Base-by-base conservation (phyloP, 2,329 filamentous ascomycete genomes). In the Alternaria viburni region DNA sequence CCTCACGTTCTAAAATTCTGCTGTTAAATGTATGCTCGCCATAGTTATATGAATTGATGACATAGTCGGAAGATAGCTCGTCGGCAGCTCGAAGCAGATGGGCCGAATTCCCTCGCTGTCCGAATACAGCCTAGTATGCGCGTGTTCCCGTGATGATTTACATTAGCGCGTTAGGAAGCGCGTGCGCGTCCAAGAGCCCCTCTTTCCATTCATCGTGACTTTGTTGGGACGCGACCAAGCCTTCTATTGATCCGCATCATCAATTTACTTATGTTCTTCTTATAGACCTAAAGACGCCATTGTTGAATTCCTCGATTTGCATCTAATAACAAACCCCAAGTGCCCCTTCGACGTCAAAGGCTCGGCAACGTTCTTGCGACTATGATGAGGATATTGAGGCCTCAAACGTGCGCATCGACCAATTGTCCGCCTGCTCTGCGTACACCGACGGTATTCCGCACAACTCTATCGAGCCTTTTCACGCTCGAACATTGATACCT, bases 71-170 rank as follows among this genome's bases (percentile, higher is more conserved):
- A n/a, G 21, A 25, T 23, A 23, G 12, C 6, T 11, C 36, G 12
- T 23, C 17, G 21, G 9, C n/a, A 28, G 25, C 52, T 26, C 13
- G 6, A 44, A n/a, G 13, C 11, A 54, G 6, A 26, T 25, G 23
- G 25, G n/a, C n/a, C 36, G 21, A 15, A 25, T 15, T 28, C 52
- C n/a, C 17, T 25, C 9, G 10, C 32, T 44, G 21, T 54, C 21
- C 15, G n/a, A 11, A n/a, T 28, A 32, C 11, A 23, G 44, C 19
- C 21, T 50, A 30, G 21, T 10, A 8, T 21, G 8, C 55, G 45
- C 55, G 44, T 57, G 28, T 50, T 69, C 75, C 68, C 67, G 67
- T 77, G 74, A 77, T 68, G 49, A 62, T 60, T 65, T 62, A 66
- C 65, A 70, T 68, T 75, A 75, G 75, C 73, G 70, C 62, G 67